A percentile compares a stretch with the other conserved stretches of the same genome.
Conservation (phyloP, 192 early-diverging fungal species). For the Helicostylum pulchrum region DNA sequence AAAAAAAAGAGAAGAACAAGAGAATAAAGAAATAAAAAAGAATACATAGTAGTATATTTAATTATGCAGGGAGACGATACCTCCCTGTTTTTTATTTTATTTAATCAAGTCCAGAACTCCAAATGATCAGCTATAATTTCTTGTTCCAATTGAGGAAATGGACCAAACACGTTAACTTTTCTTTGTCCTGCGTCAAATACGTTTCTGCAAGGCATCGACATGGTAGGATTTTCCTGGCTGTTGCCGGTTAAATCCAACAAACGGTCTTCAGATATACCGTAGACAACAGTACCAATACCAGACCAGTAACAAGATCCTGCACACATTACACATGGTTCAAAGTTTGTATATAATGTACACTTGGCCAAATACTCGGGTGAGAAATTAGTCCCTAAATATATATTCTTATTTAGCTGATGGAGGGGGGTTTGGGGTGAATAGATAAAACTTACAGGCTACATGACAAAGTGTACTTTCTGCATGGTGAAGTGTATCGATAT, state of each 20-base stretch:
- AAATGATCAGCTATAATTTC: conserved; percentile 24
- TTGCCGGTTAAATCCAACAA: conserved; percentile 17
- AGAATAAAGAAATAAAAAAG: not conserved
- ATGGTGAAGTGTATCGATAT: conserved; percentile 32
- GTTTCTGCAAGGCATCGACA: conserved; percentile 23
- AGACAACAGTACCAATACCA: conserved; percentile 21
- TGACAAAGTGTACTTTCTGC: conserved; percentile 23
- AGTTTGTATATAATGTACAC: conserved; percentile 26
- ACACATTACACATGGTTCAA: conserved; percentile 31
- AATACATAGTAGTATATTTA: not conserved
- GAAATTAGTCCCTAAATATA: conserved; percentile 15
- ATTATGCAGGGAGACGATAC: not conserved
- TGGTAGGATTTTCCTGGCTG: conserved; percentile 22
- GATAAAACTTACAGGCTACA: conserved; percentile 23
- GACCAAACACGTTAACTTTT: conserved; percentile 21
- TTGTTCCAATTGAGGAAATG: conserved; percentile 27
- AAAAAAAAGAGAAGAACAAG: not conserved
- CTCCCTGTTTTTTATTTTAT: no score
- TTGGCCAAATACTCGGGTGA: conserved; percentile 13
- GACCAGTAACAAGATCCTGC: conserved; percentile 26
- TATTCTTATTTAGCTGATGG: not conserved
- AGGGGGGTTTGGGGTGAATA: no score
- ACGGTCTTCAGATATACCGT: conserved; percentile 21
- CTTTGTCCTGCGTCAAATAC: conserved; percentile 31
- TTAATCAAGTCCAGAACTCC: conserved; percentile 20